Conservation (phyloP, 2,329 filamentous ascomycete species). For the Penicillium sp. region DNA sequence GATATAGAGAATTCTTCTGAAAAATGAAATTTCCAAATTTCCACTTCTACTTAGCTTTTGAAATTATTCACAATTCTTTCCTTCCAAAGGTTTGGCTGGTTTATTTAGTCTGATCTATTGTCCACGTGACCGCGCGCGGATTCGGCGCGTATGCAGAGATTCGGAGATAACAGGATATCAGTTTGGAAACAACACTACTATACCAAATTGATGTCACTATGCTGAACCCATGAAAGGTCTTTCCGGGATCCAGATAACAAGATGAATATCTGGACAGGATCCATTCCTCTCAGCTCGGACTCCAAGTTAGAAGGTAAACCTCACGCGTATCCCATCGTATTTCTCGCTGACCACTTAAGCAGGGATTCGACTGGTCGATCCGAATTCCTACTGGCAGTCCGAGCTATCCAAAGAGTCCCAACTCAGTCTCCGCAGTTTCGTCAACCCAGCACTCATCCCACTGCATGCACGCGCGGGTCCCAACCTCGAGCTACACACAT, state of each 20-base stretch:
- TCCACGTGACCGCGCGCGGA: conserved; percentile 24
- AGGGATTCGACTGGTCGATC: conserved; percentile 39
- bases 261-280: conserved; percentile 43
- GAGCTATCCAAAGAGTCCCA: conserved; percentile 36
- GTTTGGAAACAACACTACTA: conserved; percentile 1
- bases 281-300: conserved; percentile 30
- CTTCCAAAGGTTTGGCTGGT: neutral
- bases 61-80: neutral
- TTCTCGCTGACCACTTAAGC: conserved; percentile 15
- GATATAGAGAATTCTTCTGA: conserved; percentile 22
- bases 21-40: neutral
- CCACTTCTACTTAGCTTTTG: neutral
- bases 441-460: conserved; percentile 43
- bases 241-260: conserved; percentile 11
- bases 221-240: conserved; percentile 16
- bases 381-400: conserved; percentile 34
- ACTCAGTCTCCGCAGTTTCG: conserved; percentile 37
- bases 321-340: conserved; percentile 8
- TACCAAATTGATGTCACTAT: conserved; percentile 4
- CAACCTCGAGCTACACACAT: conserved; percentile 42
- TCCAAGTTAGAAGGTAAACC: conserved; percentile 34
- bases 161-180: conserved; percentile 7
- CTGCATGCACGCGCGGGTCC: conserved; percentile 43
- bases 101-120: neutral
- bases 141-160: conserved; percentile 17